These are phyloP conservation scores for Aspergillus oerlinghausenensis DNA, from an alignment of 2,329 filamentous ascomycete species.

Conservation along the genomic window DNA sequence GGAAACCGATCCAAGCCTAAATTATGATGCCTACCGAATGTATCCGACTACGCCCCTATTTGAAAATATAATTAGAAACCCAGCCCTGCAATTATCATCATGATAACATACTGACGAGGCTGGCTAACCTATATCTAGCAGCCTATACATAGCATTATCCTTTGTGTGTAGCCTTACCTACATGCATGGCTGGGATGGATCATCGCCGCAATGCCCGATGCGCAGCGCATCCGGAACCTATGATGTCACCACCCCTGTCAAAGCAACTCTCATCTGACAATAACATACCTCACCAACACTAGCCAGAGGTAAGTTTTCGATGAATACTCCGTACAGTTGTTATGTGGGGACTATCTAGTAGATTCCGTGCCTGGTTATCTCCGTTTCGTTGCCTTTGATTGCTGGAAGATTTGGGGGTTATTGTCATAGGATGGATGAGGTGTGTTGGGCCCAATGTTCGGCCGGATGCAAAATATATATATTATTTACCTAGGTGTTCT, in stretches of 20 bases:
- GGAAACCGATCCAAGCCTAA: neutral
- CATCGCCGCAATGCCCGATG: no score
- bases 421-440: neutral
- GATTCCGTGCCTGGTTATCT: no score
- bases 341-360: no score
- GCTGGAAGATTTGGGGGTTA: neutral
- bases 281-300: neutral
- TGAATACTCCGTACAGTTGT: neutral
- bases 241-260: neutral
- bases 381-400: neutral
- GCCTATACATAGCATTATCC: neutral
- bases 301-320: neutral
- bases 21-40: neutral
- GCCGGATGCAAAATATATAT: neutral
- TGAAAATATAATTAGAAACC: neutral
- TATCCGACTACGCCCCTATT: neutral
- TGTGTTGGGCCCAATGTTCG: neutral
- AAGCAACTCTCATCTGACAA: neutral
- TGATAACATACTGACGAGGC: neutral
- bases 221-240: neutral
- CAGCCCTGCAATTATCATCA: neutral
- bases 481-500: neutral
- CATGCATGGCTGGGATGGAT: neutral
- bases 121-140: neutral
- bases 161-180: neutral